A percentile compares a stretch with the other conserved stretches of the same genome.
Evolutionary conservation across 1,284 basidiomycete genomes (phyloP).

Genomic region (Cutaneotrichosporon curvatum): DNA sequence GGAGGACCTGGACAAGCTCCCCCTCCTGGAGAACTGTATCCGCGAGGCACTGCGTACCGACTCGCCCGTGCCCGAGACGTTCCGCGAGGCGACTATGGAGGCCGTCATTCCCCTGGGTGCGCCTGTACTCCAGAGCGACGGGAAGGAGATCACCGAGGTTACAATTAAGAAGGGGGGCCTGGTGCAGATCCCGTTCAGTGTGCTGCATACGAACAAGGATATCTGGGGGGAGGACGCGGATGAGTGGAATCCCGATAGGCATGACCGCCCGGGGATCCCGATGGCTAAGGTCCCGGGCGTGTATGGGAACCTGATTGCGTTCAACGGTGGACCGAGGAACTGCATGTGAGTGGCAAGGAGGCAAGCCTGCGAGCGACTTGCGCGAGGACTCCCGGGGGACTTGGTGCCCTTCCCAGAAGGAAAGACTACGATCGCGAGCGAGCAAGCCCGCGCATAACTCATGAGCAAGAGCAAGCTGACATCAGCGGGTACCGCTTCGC

Average conservation of each 20-base stretch:
- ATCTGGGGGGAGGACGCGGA: conserved; percentile 56
- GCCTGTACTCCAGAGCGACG: conserved; percentile 43
- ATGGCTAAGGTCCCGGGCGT: conserved; percentile 46
- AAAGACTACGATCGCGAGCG: too few relatives aligned
- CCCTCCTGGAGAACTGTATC: conserved; percentile 58
- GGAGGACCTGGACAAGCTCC: conserved; percentile 47
- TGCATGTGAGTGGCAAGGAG: conserved; percentile 55
- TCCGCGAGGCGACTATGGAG: conserved; percentile 55
- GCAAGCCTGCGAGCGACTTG: too few relatives aligned
- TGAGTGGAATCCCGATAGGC: conserved; percentile 52
- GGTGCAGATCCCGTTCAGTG: conserved; percentile 48
- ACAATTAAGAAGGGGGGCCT: conserved; percentile 31
- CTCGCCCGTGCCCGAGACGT: conserved; percentile 59
- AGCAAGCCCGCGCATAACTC: conserved; percentile 45
- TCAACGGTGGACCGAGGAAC: conserved; percentile 58
- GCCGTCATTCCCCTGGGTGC: conserved; percentile 56
- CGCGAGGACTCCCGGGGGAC: not conserved
- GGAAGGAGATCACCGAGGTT: conserved; percentile 39
- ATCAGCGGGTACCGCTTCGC: conserved; percentile 68
- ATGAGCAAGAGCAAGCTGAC: too few relatives aligned
- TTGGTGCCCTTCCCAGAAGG: conserved; percentile 2
- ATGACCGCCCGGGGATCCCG: conserved; percentile 10
- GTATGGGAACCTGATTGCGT: conserved; percentile 59
- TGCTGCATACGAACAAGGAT: conserved; percentile 13
- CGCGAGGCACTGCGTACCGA: conserved; percentile 62